These are phyloP conservation scores for Candida argentea DNA, from an alignment of 805 yeast genomes.

Conservation along the genomic window DNA sequence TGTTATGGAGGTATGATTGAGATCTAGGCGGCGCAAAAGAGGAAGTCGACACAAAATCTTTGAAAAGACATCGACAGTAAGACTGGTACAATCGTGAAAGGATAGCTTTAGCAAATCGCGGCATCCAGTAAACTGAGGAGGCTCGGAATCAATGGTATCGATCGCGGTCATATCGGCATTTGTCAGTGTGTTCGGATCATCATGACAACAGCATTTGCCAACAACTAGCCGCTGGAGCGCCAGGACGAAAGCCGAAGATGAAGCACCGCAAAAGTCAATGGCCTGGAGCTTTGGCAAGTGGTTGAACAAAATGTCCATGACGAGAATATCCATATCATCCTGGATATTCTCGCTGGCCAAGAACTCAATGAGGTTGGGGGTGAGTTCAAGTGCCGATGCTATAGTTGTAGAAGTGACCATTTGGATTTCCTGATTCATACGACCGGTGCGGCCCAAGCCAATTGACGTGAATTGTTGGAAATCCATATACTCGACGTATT, in stretches of 20 bases:
- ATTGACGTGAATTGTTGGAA: constrained; percentile 83
- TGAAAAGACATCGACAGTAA: constrained; percentile 47
- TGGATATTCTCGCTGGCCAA: constrained; percentile 80
- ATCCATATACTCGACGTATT: constrained; percentile 66
- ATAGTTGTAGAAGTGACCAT: constrained; percentile 77
- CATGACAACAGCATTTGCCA: constrained; percentile 3
- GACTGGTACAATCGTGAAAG: constrained; percentile 80
- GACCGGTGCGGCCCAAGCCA: constrained; percentile 80
- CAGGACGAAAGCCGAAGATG: constrained; percentile 49
- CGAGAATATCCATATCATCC: constrained; percentile 59
- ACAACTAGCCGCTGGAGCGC: constrained; percentile 42
- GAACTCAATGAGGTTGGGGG: constrained; percentile 68
- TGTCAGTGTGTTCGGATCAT: constrained; percentile 5
- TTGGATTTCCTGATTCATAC: constrained; percentile 86
- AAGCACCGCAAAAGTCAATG: constrained; percentile 84
- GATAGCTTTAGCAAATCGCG: constrained; percentile 40
- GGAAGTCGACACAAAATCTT: constrained; percentile 48
- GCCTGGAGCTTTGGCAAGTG: constrained; percentile 47
- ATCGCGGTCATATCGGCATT: constrained; percentile 1
- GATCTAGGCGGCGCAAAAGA: constrained; percentile 57
- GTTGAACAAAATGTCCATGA: constrained; percentile 47
- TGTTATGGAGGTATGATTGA: constrained; percentile 72
- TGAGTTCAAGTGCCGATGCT: constrained; percentile 45
- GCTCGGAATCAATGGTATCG: constrained; percentile 3
- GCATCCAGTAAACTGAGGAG: constrained; percentile 3